A percentile compares a stretch with the other conserved stretches of the same genome.
phyloP scores from a whole-genome alignment of 1,139 yeast species.

The Geotrichum restrictum region DNA sequence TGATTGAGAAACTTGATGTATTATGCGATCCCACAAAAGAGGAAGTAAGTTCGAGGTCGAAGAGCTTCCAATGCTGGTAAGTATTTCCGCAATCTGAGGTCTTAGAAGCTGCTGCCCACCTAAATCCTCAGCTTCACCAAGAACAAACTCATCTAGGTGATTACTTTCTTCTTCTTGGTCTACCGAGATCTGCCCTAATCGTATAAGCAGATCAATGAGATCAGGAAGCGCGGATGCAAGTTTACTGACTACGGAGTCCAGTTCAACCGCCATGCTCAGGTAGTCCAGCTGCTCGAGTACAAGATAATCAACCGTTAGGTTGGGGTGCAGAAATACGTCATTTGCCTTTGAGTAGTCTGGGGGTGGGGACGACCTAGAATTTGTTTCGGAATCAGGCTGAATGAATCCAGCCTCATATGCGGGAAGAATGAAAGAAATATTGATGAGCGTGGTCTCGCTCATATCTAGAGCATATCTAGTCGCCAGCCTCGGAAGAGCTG shows the following conservation, averaged over 20 bases:
- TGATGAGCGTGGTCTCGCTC: conserved; percentile 10
- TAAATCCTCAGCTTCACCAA: conserved; percentile 46
- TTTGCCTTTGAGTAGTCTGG: background rate
- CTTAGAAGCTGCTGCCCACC: background rate
- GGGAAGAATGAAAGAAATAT: background rate
- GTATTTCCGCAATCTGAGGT: conserved; percentile 27
- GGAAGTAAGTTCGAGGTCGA: conserved; percentile 12
- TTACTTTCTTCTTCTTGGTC: conserved; percentile 38
- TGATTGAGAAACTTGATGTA: background rate
- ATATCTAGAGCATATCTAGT: conserved; percentile 3
- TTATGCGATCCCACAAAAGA: conserved; percentile 10
- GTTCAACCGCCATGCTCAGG: conserved; percentile 9
- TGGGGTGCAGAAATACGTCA: background rate
- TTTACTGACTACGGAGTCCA: background rate
- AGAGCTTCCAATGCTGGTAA: conserved; percentile 19
- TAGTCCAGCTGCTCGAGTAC: conserved; percentile 11
- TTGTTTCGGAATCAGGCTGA: conserved; percentile 1
- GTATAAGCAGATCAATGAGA: conserved; percentile 23
- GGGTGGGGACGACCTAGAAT: background rate
- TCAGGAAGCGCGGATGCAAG: conserved; percentile 2
- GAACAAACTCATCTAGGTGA: conserved; percentile 65
- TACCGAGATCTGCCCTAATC: conserved; percentile 31
- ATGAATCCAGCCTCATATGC: background rate
- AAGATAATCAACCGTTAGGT: background rate
- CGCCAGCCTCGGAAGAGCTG: conserved; percentile 8